Percentiles rank a stretch among this genome's conserved stretches.
These are phyloP conservation scores for Pelagomonas calceolata DNA, from an alignment of 108 stramenopile genomes.

Conservation along the genomic window DNA sequence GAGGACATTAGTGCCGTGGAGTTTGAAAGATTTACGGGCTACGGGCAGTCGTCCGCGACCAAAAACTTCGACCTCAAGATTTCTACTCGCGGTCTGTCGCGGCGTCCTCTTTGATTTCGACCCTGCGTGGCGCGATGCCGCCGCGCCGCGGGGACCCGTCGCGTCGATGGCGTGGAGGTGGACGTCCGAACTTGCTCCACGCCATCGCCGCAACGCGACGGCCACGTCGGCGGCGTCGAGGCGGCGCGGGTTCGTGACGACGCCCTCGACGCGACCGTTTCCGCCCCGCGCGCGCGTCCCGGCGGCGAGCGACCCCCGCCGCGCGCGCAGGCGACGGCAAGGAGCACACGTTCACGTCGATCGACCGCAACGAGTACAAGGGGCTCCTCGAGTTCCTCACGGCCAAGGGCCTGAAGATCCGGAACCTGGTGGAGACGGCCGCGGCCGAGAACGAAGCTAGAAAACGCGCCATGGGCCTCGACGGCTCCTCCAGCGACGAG, in stretches of 20 bases:
- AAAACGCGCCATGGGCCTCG: background rate
- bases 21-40: slow-evolving; percentile 87
- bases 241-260: slow-evolving; percentile 68
- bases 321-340: slow-evolving; percentile 13
- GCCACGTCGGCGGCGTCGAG: slow-evolving; percentile 21
- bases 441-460: background rate
- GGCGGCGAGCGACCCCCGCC: slow-evolving; percentile 14
- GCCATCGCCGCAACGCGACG: slow-evolving; percentile 36
- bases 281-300: slow-evolving; percentile 50
- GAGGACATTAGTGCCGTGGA: slow-evolving; percentile 90
- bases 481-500: slow-evolving; percentile 19
- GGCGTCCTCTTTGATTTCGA: no score
- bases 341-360: slow-evolving; percentile 33
- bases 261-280: slow-evolving; percentile 77
- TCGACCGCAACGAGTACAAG: slow-evolving; percentile 24
- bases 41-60: slow-evolving; percentile 61
- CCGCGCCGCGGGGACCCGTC: slow-evolving; percentile 2
- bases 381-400: slow-evolving; percentile 57
- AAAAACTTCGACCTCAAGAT: slow-evolving; percentile 83
- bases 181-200: slow-evolving; percentile 21
- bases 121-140: no score
- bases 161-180: slow-evolving; percentile 1
- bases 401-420: slow-evolving; percentile 74
- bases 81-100: no score
- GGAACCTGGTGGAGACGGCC: slow-evolving; percentile 58